Conservation (phyloP, 2,329 filamentous ascomycete species). For the Cordyceps tenuipes region DNA sequence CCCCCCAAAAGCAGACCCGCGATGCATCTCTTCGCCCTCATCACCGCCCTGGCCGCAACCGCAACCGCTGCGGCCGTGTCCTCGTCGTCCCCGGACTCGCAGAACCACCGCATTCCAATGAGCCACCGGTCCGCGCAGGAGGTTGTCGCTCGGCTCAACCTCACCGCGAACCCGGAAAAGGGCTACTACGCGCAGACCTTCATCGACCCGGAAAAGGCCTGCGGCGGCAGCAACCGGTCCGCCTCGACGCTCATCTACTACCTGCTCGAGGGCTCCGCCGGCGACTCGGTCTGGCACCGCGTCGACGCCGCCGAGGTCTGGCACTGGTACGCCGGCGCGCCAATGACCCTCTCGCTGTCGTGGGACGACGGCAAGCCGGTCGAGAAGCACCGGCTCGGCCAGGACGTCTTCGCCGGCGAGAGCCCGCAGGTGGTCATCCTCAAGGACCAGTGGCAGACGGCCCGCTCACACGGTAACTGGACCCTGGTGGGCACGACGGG, state of each 20-base stretch:
- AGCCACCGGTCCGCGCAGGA: conserved; percentile 27
- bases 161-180: conserved; percentile 38
- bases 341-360: conserved; percentile 37
- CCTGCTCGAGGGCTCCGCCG: conserved; percentile 35
- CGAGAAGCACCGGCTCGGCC: conserved; percentile 26
- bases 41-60: neutral
- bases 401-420: conserved; percentile 32
- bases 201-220: conserved; percentile 17
- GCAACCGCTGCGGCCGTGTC: neutral
- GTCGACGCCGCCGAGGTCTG: conserved; percentile 42
- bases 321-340: conserved; percentile 47
- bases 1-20: neutral
- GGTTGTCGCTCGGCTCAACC: conserved; percentile 33
- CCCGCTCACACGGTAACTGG: conserved; percentile 36
- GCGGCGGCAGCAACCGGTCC: conserved; percentile 22
- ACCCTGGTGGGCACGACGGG: conserved; percentile 34
- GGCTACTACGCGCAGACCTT: conserved; percentile 38
- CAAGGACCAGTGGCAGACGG: conserved; percentile 36
- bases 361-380: conserved; percentile 29
- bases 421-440: conserved; percentile 35
- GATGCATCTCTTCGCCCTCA: neutral
- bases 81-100: neutral
- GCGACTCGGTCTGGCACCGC: conserved; percentile 41
- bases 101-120: neutral
- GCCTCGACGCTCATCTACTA: conserved; percentile 45